These are phyloP conservation scores for Plectosphaerella sp. DNA, from an alignment of 2,329 filamentous ascomycete species.

Conservation along the genomic window DNA sequence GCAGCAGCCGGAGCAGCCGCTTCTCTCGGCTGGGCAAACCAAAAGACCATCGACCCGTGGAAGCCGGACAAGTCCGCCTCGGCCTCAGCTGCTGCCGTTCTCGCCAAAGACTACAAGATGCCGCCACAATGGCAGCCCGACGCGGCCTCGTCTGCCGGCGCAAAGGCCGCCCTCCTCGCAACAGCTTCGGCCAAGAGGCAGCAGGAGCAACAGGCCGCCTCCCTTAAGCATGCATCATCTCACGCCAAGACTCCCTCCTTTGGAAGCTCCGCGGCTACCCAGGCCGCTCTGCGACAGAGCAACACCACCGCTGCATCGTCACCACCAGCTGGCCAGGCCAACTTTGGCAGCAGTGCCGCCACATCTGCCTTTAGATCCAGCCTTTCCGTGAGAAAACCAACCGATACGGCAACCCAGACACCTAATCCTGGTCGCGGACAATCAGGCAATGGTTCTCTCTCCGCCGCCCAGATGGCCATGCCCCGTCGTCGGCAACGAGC, in stretches of 20 bases:
- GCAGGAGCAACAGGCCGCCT: conserved; percentile 19
- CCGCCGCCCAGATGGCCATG: conserved; percentile 76
- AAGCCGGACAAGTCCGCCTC: conserved; percentile 55
- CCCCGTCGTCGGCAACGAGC: conserved; percentile 56
- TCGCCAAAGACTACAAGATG: conserved; percentile 38
- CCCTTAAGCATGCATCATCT: not conserved
- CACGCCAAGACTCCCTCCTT: conserved; percentile 35
- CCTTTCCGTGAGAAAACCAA: conserved; percentile 23
- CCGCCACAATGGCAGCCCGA: conserved; percentile 57
- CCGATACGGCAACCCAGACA: conserved; percentile 15
- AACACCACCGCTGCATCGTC: not conserved
- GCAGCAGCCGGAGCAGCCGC: conserved; percentile 72
- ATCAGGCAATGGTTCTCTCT: conserved; percentile 54
- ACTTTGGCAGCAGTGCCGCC: conserved; percentile 65
- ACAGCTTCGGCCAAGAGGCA: conserved; percentile 23
- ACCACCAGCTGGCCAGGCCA: conserved; percentile 15
- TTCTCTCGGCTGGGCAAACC: conserved; percentile 66
- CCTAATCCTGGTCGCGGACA: conserved; percentile 35
- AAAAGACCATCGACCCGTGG: conserved; percentile 62
- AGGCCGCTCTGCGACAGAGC: conserved; percentile 15
- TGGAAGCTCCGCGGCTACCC: conserved; percentile 38
- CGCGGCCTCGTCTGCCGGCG: conserved; percentile 55
- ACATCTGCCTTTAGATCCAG: conserved; percentile 57
- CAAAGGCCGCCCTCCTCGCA: conserved; percentile 71
- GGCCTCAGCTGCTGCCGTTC: conserved; percentile 38